Evolutionary conservation across 352 stramenopile genomes (phyloP), one percentile per base, ranked within the genome.

Genomic region (Pythium myriotylum): DNA sequence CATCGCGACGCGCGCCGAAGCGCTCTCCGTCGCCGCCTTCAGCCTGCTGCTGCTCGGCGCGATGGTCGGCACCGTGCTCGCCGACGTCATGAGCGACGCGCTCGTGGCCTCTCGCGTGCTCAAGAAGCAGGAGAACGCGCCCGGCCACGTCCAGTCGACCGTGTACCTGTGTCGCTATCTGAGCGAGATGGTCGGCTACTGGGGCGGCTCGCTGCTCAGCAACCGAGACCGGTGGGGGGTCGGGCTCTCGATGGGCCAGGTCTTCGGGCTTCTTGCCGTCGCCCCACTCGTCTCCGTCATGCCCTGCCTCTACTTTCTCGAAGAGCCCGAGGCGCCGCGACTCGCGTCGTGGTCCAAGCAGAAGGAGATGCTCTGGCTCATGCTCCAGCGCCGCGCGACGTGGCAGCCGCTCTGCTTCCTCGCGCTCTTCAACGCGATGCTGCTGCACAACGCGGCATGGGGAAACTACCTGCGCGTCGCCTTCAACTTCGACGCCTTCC

Each of bases 51-150:
- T 93, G 27, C 69, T 89, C 14, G 81, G 81, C 37, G 68, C 81
- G 12, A 92, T 88, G 63, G 61, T 89, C 22, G 85, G 83, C 10
- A 84, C 90, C 23, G 84, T 92, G 20, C 89, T 94, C 75, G 77
- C 81, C 7, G 85, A 94, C 64, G 85, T 94, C 49, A 94, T 94
- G 83, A 77, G 76, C 42, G 85, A 94, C 58, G 83, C 76, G 29
- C 65, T 92, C 13, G 79, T 94, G 16, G 77, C 79, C 2, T 79
- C 79, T 52, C 79, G 79, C 4, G 83, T 91, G 27, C 68, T 92
- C 39, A 50, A 39, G 19, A 69, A 74, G 35, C 67, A 79, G 7
- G 77, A 88, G 22, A 22, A 50, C 5, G 60, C 70, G 9, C 66
- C 68, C 0, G 81, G 83, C 2, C 70, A 81, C 19, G 49, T 79